Conservation (phyloP, 352 stramenopile genomes). For the Phytopythium oedochilum region DNA sequence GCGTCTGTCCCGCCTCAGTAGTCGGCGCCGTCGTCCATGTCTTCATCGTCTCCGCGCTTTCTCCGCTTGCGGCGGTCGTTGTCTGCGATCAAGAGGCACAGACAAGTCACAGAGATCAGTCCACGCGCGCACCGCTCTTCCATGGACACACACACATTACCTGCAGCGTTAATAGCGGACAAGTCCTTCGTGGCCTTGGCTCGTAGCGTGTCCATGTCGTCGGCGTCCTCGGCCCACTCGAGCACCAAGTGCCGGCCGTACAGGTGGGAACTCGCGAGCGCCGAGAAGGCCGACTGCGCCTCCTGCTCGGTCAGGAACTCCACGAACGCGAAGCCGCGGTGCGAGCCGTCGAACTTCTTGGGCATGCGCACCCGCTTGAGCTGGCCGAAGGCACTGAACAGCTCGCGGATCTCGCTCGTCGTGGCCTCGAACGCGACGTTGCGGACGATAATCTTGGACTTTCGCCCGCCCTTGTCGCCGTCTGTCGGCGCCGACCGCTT, state of each 20-base stretch:
- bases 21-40: slow-evolving; percentile 35
- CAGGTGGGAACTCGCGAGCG: slow-evolving; percentile 95
- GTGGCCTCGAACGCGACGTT: slow-evolving; percentile 99
- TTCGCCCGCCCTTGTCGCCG: slow-evolving; percentile 23
- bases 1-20: slow-evolving; percentile 18
- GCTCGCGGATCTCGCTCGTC: slow-evolving; percentile 93
- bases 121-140: neutral
- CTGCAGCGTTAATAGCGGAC: slow-evolving; percentile 49
- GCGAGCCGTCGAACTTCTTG: slow-evolving; percentile 98
- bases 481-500: slow-evolving; percentile 16
- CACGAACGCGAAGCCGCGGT: slow-evolving; percentile 98
- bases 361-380: slow-evolving; percentile 97
- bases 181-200: slow-evolving; percentile 78
- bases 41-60: slow-evolving; percentile 43
- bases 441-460: slow-evolving; percentile 97
- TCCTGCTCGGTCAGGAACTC: slow-evolving; percentile 97
- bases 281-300: slow-evolving; percentile 88
- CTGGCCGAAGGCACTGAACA: slow-evolving; percentile 97
- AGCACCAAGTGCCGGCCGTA: slow-evolving; percentile 98
- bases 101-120: slow-evolving; percentile 4
- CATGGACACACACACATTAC: neutral
- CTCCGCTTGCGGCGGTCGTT: slow-evolving; percentile 61
- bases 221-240: slow-evolving; percentile 93
- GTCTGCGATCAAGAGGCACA: slow-evolving; percentile 16
- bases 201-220: slow-evolving; percentile 81